Evolutionary conservation across 306 rosid genomes (phyloP).

Genomic region (Quercus gilva): DNA sequence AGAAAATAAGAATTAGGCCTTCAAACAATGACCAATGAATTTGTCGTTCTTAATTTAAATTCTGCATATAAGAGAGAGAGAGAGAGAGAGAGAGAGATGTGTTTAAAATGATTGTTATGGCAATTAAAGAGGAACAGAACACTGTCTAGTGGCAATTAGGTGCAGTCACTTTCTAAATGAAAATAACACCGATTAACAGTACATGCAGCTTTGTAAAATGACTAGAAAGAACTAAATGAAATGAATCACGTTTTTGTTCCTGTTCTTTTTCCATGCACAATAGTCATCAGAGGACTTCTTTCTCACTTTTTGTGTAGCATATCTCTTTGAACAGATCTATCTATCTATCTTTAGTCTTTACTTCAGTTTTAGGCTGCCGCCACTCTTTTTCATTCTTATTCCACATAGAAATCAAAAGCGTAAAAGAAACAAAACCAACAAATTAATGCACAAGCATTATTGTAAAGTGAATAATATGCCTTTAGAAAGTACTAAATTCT

Average conservation of each 20-base stretch:
- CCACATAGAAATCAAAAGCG: no score
- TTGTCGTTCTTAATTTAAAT: no score
- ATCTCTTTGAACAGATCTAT: no score
- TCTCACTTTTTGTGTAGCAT: no score
- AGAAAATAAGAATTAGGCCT: no score
- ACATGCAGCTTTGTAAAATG: background rate
- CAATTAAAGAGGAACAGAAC: background rate
- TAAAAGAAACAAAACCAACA: no score
- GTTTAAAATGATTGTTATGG: background rate
- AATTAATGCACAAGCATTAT: background rate
- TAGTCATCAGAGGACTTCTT: background rate
- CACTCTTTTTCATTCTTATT: background rate
- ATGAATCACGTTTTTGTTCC: slow-evolving; percentile 38
- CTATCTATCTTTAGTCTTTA: no score
- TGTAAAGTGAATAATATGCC: background rate
- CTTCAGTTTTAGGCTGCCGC: background rate
- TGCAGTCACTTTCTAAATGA: no score
- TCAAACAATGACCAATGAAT: no score
- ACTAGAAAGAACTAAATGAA: slow-evolving; percentile 11
- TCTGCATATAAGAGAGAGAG: no score
- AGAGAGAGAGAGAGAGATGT: background rate
- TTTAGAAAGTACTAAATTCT: background rate
- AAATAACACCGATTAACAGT: no score
- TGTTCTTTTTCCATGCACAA: slow-evolving; percentile 5
- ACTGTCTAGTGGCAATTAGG: background rate